Conservation (phyloP, 805 yeast genomes). For the Saturnispora dispora region DNA sequence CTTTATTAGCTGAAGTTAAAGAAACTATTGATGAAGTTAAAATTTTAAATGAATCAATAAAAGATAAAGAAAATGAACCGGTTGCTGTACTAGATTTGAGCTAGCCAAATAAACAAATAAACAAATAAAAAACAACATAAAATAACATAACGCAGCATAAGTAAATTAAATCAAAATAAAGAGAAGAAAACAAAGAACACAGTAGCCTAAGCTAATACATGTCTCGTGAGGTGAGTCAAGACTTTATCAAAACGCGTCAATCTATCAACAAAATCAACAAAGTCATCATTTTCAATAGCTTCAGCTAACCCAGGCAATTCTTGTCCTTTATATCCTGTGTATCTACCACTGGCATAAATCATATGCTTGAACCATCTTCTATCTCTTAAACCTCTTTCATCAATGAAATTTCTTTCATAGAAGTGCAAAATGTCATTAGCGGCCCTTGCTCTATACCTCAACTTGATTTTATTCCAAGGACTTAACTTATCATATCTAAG, state of each 20-base stretch:
- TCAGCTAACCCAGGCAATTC: conserved; percentile 48
- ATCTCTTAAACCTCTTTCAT: conserved; percentile 39
- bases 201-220: not conserved
- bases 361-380: conserved; percentile 53
- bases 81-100: not conserved
- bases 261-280: conserved; percentile 25
- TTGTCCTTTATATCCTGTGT: conserved; percentile 55
- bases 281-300: conserved; percentile 40
- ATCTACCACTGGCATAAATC: conserved; percentile 50
- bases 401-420: conserved; percentile 39
- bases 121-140: not conserved
- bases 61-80: not conserved
- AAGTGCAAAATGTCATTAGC: conserved; percentile 33
- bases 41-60: not conserved
- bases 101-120: not conserved
- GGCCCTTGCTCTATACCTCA: conserved; percentile 18
- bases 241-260: conserved; percentile 12
- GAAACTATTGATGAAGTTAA: not conserved
- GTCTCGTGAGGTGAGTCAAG: conserved; percentile 6
- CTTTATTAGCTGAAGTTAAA: not conserved
- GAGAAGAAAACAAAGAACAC: not conserved
- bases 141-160: not conserved
- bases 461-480: conserved; percentile 21
- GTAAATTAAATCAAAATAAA: not conserved
- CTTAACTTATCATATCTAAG: conserved; percentile 20